Base-by-base conservation (phyloP, 768 basidiomycete genomes). In the Leucocoprinus birnbaumii region DNA sequence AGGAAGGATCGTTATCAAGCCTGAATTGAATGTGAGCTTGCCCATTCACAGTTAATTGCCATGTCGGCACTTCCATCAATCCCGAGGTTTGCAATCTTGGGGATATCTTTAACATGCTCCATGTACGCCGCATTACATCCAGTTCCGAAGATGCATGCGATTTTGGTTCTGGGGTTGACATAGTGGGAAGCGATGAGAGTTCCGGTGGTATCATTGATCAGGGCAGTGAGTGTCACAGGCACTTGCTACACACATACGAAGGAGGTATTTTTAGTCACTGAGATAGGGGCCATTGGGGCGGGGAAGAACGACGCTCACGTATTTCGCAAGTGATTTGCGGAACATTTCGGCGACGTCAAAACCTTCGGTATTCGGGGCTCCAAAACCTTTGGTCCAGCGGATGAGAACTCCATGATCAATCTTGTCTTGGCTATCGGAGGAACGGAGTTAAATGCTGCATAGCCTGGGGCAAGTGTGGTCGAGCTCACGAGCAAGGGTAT, bases 331-430 rank as follows among this genome's bases (percentile, higher is more conserved):
- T 13, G 91, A 87, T 53, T 84, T 71, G 47, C 84, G 83, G 75
- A 99, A 96, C 92, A 99, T 95, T 37, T 78, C 89, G 3, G 92
- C 95, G 11, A 96, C 94, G 63, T 99, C 92, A 52, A 82, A 75
- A 16, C 95, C 95, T 70, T 98, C 97, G 16, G 92, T 94, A 66
- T 95, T 93, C 3, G 82, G 68, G 0, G 90, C 90, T 27, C 94
- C 94, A 63, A 98, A 98, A 59, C 97, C 97, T 71, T 99, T 99
- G n/a, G 97, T 99, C 97, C 97, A 99, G 16, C 96, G 88, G 63
- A 98, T 94, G 35, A 98, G 86, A 57, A 83, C 81, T 21, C 94
- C 96, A 58, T 98, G 93, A 69, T 98, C 94, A 59, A 99, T 98
- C 51, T 83, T 80, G 37, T 87, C 81, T 79, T 98, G 97, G n/a